Percentiles rank a stretch among this genome's conserved stretches.
Evolutionary conservation across 192 early-diverging fungal genomes (phyloP).

Genomic region (Dissophora globulifera): DNA sequence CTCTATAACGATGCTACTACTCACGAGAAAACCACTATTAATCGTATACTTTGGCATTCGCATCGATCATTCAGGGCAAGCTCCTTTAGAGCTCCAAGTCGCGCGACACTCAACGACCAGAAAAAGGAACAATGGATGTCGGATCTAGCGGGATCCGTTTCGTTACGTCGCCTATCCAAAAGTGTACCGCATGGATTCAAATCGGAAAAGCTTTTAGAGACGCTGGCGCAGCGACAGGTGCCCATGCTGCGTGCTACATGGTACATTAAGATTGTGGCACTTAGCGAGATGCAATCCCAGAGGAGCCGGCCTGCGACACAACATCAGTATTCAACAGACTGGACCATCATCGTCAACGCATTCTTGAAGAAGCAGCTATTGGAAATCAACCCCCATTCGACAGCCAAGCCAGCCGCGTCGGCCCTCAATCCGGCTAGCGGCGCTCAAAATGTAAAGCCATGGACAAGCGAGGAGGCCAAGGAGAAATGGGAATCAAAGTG

Average conservation of each 20-base stretch:
- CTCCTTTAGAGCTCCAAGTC: constrained; percentile 60
- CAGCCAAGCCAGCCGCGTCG: constrained; percentile 15
- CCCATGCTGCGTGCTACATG: constrained; percentile 73
- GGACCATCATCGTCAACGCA: constrained; percentile 57
- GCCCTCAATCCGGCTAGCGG: constrained; percentile 34
- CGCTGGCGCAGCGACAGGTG: constrained; percentile 62
- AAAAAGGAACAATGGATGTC: constrained; percentile 67
- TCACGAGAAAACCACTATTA: not conserved
- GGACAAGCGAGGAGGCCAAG: constrained; percentile 56
- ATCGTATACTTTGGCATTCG: not conserved
- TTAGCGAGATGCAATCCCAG: constrained; percentile 65
- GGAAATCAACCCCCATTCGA: constrained; percentile 52
- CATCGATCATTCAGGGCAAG: constrained; percentile 37
- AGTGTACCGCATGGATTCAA: constrained; percentile 70
- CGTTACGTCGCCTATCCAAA: constrained; percentile 58
- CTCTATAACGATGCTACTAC: no score
- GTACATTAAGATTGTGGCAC: constrained; percentile 75
- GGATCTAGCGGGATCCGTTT: constrained; percentile 54
- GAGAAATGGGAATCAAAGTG: constrained; percentile 58
- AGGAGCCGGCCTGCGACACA: constrained; percentile 25
- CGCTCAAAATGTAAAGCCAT: constrained; percentile 51
- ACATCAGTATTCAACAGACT: constrained; percentile 48
- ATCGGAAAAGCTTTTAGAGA: constrained; percentile 69
- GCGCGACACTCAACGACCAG: constrained; percentile 54
- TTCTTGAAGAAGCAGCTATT: constrained; percentile 58